Percentiles rank a stretch among this genome's conserved stretches.
phyloP scores from a whole-genome alignment of 2,329 filamentous ascomycete species.

The Trichophyton verrucosum region DNA sequence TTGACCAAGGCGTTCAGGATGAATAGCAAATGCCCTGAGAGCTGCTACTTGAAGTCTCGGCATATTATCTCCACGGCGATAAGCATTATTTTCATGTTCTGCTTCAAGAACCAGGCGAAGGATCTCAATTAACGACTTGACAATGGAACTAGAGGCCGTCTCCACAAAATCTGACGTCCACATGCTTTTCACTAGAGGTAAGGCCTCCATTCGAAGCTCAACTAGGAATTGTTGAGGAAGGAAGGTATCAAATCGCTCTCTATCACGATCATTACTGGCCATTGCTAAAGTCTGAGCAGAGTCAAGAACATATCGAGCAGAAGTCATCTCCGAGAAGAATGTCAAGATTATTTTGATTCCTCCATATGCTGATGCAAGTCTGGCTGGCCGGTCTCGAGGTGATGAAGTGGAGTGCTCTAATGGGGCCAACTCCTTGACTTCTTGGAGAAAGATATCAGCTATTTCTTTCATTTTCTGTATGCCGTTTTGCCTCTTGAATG shows the following conservation, averaged over 20 bases:
- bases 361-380: constrained; percentile 42
- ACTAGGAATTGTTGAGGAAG: constrained; percentile 65
- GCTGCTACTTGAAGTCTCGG: constrained; percentile 35
- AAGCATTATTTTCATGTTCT: constrained; percentile 60
- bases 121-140: constrained; percentile 71
- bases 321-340: constrained; percentile 64
- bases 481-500: constrained; percentile 73
- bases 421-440: constrained; percentile 40
- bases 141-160: constrained; percentile 61
- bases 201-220: constrained; percentile 66
- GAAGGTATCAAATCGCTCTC: constrained; percentile 49
- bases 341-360: constrained; percentile 72
- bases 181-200: constrained; percentile 62
- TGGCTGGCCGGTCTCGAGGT: constrained; percentile 30
- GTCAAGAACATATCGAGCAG: constrained; percentile 68
- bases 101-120: constrained; percentile 63
- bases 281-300: constrained; percentile 51
- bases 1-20: constrained; percentile 34
- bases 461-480: constrained; percentile 62
- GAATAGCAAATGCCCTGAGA: constrained; percentile 42
- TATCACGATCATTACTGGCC: constrained; percentile 43
- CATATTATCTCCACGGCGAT: constrained; percentile 49
- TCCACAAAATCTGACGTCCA: constrained; percentile 82
- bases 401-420: constrained; percentile 27
- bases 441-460: constrained; percentile 53